Evolutionary conservation across 192 early-diverging fungal species (phyloP), one percentile per base, ranked within the genome.

Genomic region (Mortierella antarctica): DNA sequence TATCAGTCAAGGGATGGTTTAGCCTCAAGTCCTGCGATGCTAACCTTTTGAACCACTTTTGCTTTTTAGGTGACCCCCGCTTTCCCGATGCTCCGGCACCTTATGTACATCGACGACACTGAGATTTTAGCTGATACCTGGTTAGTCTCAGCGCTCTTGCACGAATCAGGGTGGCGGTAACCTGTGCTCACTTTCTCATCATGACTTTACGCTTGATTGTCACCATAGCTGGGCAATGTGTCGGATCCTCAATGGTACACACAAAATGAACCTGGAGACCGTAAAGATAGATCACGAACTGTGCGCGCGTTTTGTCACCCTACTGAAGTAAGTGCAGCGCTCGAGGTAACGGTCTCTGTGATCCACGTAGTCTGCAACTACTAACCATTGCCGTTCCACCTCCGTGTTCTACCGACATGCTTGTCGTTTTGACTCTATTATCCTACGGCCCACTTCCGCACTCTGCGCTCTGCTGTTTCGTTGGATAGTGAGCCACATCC

Each of bases 41-140:
- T 21, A 54, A 42, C 10, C 41, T 60, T 42, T 60, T 52, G 6
- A 49, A 52, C 13, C 7, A 40, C 17, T 46, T 2, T 3, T 62
- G 18, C 1, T 46, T 45, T 21, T 13, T 52, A 79, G 77, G 77
- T 80, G 23, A 71, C 77, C 2, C 77, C 77, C 44, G 77, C 77
- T 4, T 80, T 80, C 50, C 77, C 77, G 15, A 80, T 80, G 70
- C 41, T 80, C 21, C 63, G 77, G 7, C 65, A 65, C 5, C 54
- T 80, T 3, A 80, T 80, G 77, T 80, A 80, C 21, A 72, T 68
- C 61, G 77, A 80, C 59, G 77, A 80, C 23, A 72, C 70, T 1
- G 77, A 80, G 48, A 80, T 80, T 61, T 47, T 80, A 18, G 77
- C 77, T 7, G 77, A 80, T 13, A 80, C 77, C 20, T 80, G 77